phyloP scores from a whole-genome alignment of 208 protist genomes.

The Wallacemonas sp. region DNA sequence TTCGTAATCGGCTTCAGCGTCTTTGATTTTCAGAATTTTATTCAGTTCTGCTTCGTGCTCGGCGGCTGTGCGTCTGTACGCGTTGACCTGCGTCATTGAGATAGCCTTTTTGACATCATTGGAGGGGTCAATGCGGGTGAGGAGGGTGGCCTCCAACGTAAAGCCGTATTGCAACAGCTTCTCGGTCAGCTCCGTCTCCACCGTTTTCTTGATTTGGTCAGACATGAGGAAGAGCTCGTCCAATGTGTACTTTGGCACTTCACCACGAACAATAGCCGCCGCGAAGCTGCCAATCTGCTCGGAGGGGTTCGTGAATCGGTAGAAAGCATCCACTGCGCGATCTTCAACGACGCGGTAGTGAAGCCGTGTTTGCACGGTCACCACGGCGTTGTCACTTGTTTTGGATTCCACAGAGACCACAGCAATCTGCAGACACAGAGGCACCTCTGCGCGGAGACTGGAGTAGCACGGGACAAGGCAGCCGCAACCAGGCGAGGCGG shows the following conservation, averaged over 20 bases:
- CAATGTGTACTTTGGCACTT: conserved; percentile 81
- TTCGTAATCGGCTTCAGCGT: conserved; percentile 69
- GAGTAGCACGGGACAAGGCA: conserved; percentile 56
- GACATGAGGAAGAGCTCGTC: conserved; percentile 74
- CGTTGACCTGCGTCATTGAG: conserved; percentile 74
- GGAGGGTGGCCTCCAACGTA: conserved; percentile 56
- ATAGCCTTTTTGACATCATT: conserved; percentile 69
- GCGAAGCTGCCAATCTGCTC: conserved; percentile 78
- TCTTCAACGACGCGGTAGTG: conserved; percentile 66
- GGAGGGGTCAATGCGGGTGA: conserved; percentile 78
- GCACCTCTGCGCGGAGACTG: conserved; percentile 41
- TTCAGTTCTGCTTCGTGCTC: conserved; percentile 69
- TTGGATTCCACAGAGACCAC: conserved; percentile 69
- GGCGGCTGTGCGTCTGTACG: conserved; percentile 56
- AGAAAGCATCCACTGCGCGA: conserved; percentile 48
- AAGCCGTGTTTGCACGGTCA: conserved; percentile 43
- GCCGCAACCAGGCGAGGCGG: conserved; percentile 47
- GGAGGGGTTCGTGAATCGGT: conserved; percentile 60
- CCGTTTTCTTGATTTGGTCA: conserved; percentile 62
- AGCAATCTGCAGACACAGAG: conserved; percentile 46
- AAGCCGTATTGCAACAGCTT: conserved; percentile 64
- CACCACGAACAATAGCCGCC: conserved; percentile 58
- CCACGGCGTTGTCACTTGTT: conserved; percentile 80
- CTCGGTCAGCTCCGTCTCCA: conserved; percentile 62
- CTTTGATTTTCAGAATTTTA: conserved; percentile 69